phyloP scores from a whole-genome alignment of 805 yeast species.

The Teunomyces barrocoloradensis region DNA sequence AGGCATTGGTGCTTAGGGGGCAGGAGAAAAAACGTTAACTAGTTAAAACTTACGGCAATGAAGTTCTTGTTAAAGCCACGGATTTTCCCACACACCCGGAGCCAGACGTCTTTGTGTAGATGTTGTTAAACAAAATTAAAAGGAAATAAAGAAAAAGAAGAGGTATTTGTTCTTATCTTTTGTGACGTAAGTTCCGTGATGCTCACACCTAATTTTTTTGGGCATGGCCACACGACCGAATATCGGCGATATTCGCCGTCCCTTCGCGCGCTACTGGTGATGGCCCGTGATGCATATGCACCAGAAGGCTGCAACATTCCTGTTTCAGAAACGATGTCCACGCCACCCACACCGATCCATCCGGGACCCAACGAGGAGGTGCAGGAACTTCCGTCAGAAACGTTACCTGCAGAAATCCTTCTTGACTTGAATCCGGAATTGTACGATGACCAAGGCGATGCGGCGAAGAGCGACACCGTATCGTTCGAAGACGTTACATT shows the following conservation, averaged over 20 bases:
- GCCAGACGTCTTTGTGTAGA: no score
- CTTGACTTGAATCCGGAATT: conserved; percentile 42
- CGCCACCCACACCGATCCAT: conserved; percentile 36
- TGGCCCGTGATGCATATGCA: background rate
- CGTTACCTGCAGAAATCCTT: conserved; percentile 6
- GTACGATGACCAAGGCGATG: conserved; percentile 19
- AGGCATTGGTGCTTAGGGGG: background rate
- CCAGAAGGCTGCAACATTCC: background rate
- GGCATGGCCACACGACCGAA: background rate
- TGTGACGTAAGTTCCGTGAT: background rate
- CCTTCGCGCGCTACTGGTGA: background rate
- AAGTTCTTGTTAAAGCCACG: no score
- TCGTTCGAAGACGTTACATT: conserved; percentile 5
- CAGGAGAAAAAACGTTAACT: background rate
- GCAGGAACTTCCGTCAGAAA: conserved; percentile 22
- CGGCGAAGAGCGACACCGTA: background rate
- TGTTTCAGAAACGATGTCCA: conserved; percentile 8
- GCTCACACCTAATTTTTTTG: background rate
- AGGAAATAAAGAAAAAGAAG: no score
- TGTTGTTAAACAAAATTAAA: background rate
- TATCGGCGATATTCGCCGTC: background rate
- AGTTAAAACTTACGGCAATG: no score
- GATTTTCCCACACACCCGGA: no score
- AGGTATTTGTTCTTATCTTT: background rate
- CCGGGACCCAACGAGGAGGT: conserved; percentile 37